phyloP scores from a whole-genome alignment of 208 protist species.

The Naegleria gruberi region DNA sequence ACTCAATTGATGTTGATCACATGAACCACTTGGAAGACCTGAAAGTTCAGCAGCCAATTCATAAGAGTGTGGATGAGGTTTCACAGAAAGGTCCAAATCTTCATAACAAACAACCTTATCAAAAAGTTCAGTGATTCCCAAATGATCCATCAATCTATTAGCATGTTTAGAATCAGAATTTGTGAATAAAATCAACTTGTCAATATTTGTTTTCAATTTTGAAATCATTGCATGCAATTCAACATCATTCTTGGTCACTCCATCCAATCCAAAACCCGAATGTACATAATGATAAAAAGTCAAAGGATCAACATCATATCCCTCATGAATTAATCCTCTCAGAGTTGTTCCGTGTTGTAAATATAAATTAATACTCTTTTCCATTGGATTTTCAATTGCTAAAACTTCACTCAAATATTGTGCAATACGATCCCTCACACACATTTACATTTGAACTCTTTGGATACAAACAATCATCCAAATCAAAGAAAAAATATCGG shows the following conservation, averaged over 20 bases:
- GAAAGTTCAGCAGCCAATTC: background rate
- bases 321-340: background rate
- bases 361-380: slow-evolving; percentile 2
- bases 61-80: background rate
- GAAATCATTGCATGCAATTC: background rate
- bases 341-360: background rate
- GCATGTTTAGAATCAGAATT: background rate
- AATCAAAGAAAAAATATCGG: slow-evolving; percentile 9
- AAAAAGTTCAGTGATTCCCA: background rate
- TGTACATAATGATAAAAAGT: slow-evolving; percentile 6
- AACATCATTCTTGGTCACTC: background rate
- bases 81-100: background rate
- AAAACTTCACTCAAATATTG: background rate
- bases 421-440: background rate
- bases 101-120: slow-evolving; percentile 3
- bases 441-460: background rate
- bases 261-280: background rate
- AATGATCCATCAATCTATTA: background rate
- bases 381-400: background rate
- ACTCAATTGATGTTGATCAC: background rate
- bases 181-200: background rate
- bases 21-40: background rate
- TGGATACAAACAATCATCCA: slow-evolving; percentile 8
- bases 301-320: background rate
- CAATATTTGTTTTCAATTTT: background rate